Evolutionary conservation across 768 basidiomycete species (phyloP).

Genomic region (Fistulinella prunicolor): DNA sequence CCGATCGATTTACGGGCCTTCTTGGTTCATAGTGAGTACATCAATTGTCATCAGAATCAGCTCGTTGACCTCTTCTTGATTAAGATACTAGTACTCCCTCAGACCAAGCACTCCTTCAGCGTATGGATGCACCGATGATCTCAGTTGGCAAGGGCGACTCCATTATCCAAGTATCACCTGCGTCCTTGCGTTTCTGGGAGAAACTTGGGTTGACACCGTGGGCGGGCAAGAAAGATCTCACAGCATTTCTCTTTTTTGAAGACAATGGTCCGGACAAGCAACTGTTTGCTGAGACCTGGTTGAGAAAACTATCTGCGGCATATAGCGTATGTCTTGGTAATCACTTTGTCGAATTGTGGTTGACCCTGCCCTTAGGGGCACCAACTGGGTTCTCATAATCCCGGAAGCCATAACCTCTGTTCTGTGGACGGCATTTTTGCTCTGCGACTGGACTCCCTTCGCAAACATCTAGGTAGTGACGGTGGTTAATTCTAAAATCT

Average conservation of each 20-base stretch:
- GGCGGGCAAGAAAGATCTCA: slow-evolving; percentile 68
- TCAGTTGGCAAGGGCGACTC: slow-evolving; percentile 65
- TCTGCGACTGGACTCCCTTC: slow-evolving; percentile 65
- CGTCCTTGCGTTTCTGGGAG: slow-evolving; percentile 82
- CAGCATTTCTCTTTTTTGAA: slow-evolving; percentile 68
- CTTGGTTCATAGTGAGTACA: slow-evolving; percentile 38
- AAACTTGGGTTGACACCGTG: slow-evolving; percentile 74
- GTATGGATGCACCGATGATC: slow-evolving; percentile 54
- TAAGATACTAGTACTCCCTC: slow-evolving; percentile 2
- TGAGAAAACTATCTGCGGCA: slow-evolving; percentile 46
- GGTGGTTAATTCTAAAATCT: not conserved
- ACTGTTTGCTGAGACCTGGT: slow-evolving; percentile 55
- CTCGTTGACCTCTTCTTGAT: not conserved
- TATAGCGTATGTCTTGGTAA: slow-evolving; percentile 53
- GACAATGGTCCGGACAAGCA: slow-evolving; percentile 49
- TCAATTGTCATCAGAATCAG: not conserved
- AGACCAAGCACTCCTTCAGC: slow-evolving; percentile 21
- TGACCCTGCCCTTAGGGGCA: slow-evolving; percentile 44
- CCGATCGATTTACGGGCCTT: slow-evolving; percentile 44
- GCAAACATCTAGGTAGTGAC: slow-evolving; percentile 59
- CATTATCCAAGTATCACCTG: slow-evolving; percentile 64
- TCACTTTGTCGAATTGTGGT: slow-evolving; percentile 7
- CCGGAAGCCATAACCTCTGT: slow-evolving; percentile 49
- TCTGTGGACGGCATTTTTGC: slow-evolving; percentile 57
- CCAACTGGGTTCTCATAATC: slow-evolving; percentile 55